A percentile compares a stretch with the other conserved stretches of the same genome.
Evolutionary conservation across 805 yeast genomes (phyloP).

Genomic region (Saccharomyces jurei): DNA sequence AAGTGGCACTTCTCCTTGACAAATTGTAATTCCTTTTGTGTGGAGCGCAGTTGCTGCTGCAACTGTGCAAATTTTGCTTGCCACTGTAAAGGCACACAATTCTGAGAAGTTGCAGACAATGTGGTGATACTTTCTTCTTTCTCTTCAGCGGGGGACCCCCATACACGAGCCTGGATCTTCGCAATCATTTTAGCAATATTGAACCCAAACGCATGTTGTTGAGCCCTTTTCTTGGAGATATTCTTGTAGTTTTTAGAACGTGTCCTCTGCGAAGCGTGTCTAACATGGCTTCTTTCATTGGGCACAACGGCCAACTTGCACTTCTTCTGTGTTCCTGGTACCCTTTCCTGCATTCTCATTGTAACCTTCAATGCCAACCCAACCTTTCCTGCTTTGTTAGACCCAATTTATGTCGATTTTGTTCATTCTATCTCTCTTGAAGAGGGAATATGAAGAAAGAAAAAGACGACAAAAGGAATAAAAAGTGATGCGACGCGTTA

Average conservation of each 20-base stretch:
- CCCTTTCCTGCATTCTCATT: neutral
- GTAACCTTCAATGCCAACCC: neutral
- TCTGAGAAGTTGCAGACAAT: neutral
- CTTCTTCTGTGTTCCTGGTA: neutral
- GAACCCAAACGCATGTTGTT: neutral
- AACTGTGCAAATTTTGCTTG: neutral
- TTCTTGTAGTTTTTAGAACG: neutral
- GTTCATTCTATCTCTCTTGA: neutral
- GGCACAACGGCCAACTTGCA: neutral
- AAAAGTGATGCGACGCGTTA: neutral
- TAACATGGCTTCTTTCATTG: neutral
- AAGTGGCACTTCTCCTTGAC: constrained; percentile 26
- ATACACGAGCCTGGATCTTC: neutral
- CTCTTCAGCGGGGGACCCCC: neutral
- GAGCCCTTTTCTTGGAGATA: neutral
- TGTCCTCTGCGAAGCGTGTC: neutral
- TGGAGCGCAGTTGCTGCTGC: constrained; percentile 14
- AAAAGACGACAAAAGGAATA: neutral
- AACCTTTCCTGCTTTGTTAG: neutral
- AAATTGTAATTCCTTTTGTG: constrained; percentile 22
- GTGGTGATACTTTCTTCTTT: neutral
- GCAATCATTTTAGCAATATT: neutral
- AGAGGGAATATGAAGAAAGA: neutral
- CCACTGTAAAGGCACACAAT: neutral
- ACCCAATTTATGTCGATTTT: neutral